These are phyloP conservation scores for Ustilago loliicola DNA, from an alignment of 1,284 basidiomycete genomes.

Conservation along the genomic window DNA sequence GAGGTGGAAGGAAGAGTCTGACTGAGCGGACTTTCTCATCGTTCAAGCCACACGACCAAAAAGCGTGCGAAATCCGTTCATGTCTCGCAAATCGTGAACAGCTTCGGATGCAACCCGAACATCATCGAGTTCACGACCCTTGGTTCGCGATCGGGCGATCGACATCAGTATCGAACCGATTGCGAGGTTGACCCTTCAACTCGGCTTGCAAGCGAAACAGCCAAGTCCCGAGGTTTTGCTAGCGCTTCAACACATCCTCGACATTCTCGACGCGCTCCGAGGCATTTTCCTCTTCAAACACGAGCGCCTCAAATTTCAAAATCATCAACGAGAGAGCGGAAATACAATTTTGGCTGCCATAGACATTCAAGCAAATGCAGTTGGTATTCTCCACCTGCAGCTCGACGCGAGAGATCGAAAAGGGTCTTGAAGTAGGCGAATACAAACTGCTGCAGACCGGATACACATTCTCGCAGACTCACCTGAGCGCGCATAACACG, in stretches of 20 bases:
- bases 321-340: background rate
- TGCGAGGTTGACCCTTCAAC: background rate
- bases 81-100: background rate
- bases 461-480: background rate
- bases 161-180: background rate
- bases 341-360: background rate
- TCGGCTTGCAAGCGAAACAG: conserved; percentile 1
- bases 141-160: background rate
- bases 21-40: conserved; percentile 7
- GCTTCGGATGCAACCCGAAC: conserved; percentile 1
- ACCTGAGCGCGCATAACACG: conserved; percentile 4
- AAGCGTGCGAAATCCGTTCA: background rate
- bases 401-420: background rate
- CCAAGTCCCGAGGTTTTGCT: no score
- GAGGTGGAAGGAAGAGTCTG: background rate
- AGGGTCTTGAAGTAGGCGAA: background rate
- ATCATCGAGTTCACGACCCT: background rate
- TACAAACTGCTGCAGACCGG: background rate
- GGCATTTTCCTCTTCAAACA: background rate
- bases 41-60: background rate
- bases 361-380: background rate
- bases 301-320: background rate
- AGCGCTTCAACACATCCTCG: background rate
- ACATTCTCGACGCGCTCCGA: conserved; percentile 19
- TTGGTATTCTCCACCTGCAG: background rate